These are phyloP conservation scores for Saturnispora quitensis DNA, from an alignment of 805 yeast genomes.

Conservation along the genomic window DNA sequence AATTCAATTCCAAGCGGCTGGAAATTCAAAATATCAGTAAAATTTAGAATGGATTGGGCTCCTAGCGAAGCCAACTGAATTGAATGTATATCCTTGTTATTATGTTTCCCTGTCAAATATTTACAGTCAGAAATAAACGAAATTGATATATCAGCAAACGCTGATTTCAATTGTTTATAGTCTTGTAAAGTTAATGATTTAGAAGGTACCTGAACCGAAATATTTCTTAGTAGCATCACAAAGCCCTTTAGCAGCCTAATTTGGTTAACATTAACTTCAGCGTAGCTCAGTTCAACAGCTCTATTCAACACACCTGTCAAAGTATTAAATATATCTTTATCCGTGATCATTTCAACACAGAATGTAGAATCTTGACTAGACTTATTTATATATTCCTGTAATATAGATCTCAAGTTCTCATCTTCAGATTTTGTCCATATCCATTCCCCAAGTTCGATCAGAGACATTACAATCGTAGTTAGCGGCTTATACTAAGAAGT, in stretches of 20 bases:
- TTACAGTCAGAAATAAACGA: neutral
- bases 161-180: neutral
- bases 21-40: constrained; percentile 1
- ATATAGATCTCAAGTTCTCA: neutral
- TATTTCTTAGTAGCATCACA: constrained; percentile 17
- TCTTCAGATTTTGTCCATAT: neutral
- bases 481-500: too few relatives aligned
- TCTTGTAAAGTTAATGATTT: neutral
- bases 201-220: constrained; percentile 11
- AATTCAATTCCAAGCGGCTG: neutral
- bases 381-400: neutral
- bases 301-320: constrained; percentile 88
- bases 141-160: neutral
- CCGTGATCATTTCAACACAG: neutral
- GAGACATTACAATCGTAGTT: neutral
- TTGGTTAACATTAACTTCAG: neutral
- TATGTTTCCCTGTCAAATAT: neutral
- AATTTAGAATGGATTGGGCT: constrained; percentile 5
- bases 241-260: constrained; percentile 19
- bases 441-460: neutral
- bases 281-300: constrained; percentile 54
- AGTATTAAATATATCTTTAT: constrained; percentile 32
- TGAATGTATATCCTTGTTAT: neutral
- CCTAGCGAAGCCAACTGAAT: constrained; percentile 1
- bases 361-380: neutral